Base-by-base conservation (phyloP, 2,329 filamentous ascomycete species). In the Bipolaris zeicola region DNA sequence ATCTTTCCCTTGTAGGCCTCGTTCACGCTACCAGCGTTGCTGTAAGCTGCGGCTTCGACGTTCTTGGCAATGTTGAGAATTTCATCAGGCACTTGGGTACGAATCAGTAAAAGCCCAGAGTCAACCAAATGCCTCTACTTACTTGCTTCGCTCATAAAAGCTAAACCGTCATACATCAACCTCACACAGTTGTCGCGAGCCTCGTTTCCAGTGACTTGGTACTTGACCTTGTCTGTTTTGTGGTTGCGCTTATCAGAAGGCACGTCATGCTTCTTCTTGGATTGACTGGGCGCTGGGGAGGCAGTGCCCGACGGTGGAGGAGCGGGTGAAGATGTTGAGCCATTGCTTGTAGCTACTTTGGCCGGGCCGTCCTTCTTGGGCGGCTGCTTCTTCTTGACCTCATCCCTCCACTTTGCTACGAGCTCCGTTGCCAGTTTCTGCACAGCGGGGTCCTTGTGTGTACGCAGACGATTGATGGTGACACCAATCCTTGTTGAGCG, bases 151-250 rank as follows among this genome's bases (percentile, higher is more conserved):
- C 90, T 86, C 75, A 90, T 89, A 55, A 87, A 85, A 44, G 89
- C 92, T 61, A 99, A 83, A 14, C 93, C 95, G 69, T 99, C 95
- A 81, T 98, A 99, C 76, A 99, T 85, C 41, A 99, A 84, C 47
- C 92, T 92, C 61, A 97, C 88, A 75, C 91, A 96, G 71, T 87
- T 89, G 79, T 98, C 91, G 57, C 95, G 89, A 18, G 85, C 84
- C 55, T 83, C 79, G 57, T 89, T 88, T 45, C 87, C 87, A 14
- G 92, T 97, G 50, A 92, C 85, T 63, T 88, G 86, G 67, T 86
- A 85, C 68, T 93, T 87, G 50, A 96, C 87, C 38, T 88, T 88
- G 75, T 98, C 95, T n/a, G 82, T 84, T 67, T 89, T 89, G 80
- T 89, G 91, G 66, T 86, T 91, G 67, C 95, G 87, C 81, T 92